phyloP scores from a whole-genome alignment of 805 yeast genomes.

The Lipomyces oligophaga region DNA sequence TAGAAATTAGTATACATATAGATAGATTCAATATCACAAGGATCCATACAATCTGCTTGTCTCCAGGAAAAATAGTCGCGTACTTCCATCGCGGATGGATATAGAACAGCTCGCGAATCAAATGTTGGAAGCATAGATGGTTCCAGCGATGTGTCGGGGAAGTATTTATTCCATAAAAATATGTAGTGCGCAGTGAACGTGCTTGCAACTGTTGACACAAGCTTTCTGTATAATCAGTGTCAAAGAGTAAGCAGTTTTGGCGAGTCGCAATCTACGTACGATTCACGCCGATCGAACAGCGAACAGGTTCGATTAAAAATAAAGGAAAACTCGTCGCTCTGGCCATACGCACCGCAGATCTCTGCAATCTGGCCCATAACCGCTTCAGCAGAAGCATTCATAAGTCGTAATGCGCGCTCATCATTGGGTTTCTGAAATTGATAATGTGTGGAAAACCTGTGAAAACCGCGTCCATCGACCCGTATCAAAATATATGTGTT shows the following conservation, averaged over 20 bases:
- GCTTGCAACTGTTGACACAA: constrained; percentile 77
- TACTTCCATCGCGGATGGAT: constrained; percentile 60
- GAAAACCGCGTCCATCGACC: constrained; percentile 93
- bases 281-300: constrained; percentile 76
- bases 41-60: constrained; percentile 66
- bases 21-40: neutral
- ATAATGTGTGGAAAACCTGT: constrained; percentile 66
- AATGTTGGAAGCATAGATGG: constrained; percentile 69
- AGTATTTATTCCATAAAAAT: constrained; percentile 58
- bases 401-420: constrained; percentile 62
- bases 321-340: constrained; percentile 91
- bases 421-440: constrained; percentile 87
- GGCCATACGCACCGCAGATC: constrained; percentile 81
- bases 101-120: constrained; percentile 84
- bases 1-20: constrained; percentile 33
- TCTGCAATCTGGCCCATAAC: constrained; percentile 67
- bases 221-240: constrained; percentile 46
- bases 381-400: constrained; percentile 74
- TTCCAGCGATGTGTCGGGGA: constrained; percentile 50
- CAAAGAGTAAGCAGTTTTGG: neutral
- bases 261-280: constrained; percentile 20
- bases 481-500: constrained; percentile 79
- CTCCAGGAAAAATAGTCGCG: constrained; percentile 91
- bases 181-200: constrained; percentile 75
- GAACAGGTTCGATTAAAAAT: constrained; percentile 59